phyloP scores from a whole-genome alignment of 768 basidiomycete genomes.

The Boletus rubescentipes region DNA sequence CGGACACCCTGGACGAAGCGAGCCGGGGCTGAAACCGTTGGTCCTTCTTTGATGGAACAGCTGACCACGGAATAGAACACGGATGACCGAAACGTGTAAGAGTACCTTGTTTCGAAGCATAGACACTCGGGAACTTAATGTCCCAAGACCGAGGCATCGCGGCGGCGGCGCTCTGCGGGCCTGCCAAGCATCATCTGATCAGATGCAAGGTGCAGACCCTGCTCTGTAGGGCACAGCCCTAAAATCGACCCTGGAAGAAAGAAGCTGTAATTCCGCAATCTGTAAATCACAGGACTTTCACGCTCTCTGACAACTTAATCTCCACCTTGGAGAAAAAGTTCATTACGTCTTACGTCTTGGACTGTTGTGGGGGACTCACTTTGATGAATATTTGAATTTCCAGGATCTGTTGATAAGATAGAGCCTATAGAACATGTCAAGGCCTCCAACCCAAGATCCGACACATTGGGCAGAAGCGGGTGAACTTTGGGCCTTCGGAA shows the following conservation, averaged over 20 bases:
- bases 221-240: neutral
- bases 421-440: too few species aligned
- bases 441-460: too few species aligned
- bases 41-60: neutral
- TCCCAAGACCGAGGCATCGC: neutral
- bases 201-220: neutral
- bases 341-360: neutral
- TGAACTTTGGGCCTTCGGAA: too few species aligned
- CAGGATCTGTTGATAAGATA: neutral
- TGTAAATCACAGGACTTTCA: too few species aligned
- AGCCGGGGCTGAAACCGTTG: constrained; percentile 1
- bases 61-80: neutral
- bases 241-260: neutral
- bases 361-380: neutral
- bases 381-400: neutral
- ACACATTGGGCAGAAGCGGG: too few species aligned
- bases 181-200: neutral
- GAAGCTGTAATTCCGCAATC: neutral
- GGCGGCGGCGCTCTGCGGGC: neutral
- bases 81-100: neutral
- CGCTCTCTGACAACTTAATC: neutral
- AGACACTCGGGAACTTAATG: neutral
- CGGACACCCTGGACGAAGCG: neutral
- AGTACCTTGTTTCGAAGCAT: neutral
- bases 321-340: neutral